Conservation (phyloP, 495 filamentous ascomycete species). For the Antarctomyces pellizariae region DNA sequence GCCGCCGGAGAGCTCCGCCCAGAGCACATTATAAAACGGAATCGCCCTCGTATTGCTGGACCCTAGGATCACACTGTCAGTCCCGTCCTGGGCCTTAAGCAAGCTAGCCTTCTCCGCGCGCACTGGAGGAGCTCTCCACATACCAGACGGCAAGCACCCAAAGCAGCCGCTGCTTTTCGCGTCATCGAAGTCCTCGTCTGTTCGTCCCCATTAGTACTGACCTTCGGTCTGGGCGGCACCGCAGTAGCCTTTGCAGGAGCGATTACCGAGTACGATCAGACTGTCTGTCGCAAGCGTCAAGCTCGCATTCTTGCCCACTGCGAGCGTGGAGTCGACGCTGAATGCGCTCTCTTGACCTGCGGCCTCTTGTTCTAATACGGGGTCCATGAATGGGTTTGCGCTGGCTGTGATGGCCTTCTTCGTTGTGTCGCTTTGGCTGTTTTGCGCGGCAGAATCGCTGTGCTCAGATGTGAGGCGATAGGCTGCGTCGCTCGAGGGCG, state of each 20-base stretch:
- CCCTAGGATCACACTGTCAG: conserved; percentile 6
- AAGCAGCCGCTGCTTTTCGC: conserved; percentile 19
- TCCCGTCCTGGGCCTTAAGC: no score
- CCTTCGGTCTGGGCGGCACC: not conserved
- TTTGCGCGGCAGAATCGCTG: no score
- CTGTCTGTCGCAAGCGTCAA: conserved; percentile 40
- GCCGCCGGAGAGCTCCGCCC: conserved; percentile 35
- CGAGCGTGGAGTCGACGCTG: conserved; percentile 21
- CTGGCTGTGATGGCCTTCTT: no score
- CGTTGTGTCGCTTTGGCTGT: no score
- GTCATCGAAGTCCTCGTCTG: conserved; percentile 23
- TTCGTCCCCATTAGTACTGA: not conserved
- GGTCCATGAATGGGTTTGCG: conserved; percentile 11
- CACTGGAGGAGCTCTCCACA: not conserved
- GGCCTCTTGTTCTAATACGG: conserved; percentile 9
- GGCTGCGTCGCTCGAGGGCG: no score
- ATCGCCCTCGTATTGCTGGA: conserved; percentile 22
- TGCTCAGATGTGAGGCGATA: no score
- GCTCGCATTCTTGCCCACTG: conserved; percentile 32
- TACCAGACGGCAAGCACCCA: conserved; percentile 21
- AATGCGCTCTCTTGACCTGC: conserved; percentile 11
- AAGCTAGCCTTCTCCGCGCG: no score
- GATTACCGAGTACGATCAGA: conserved; percentile 37
- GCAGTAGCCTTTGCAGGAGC: no score
- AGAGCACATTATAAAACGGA: conserved; percentile 66